Evolutionary conservation across 129 eudicot species (phyloP), one percentile per base, ranked within the genome.

Genomic region (Kitagawia praeruptora): DNA sequence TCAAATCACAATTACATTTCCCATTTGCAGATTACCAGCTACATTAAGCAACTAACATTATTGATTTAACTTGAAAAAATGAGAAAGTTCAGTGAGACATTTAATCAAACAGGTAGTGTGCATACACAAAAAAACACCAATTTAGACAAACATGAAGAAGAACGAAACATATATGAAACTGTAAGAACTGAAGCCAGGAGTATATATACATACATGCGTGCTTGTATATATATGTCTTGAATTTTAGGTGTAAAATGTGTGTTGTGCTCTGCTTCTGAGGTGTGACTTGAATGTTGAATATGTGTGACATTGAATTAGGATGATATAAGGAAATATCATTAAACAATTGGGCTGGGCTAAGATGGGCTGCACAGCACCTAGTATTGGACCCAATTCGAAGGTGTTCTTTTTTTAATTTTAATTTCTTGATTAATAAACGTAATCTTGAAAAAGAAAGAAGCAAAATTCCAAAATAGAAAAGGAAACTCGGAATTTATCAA

Each of bases 201-300:
- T 61, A n/a, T 61, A n/a, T 61, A n/a, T 61, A n/a, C 69, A 3
- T 61, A 61, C 69, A 23, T 61, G 69, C 1, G 34, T 56, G 12
- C 10, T 13, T 61, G 69, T 58, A 0, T 23, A 58, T 58, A 61
- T 61, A 23, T 46, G 49, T 46, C 4, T 23, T 56, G 37, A 61
- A 25, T 61, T 25, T 61, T 31, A n/a, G 23, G 11, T 56, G 66
- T 23, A 58, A 54, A 58, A 23, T n/a, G 34, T 61, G 69, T 9
- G 67, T n/a, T n/a, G 11, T 61, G 69, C 37, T 61, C 69, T n/a
- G 69, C 69, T n/a, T 23, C 69, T 61, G 16, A 61, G 69, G 69
- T 10, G 34, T 10, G 69, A 61, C 69, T n/a, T 61, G 34, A 61
- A 61, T 8, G 8, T n/a, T n/a, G n/a, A n/a, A n/a, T n/a, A n/a